Percentiles rank a stretch among this genome's conserved stretches.
Evolutionary conservation across 2,329 filamentous ascomycete species (phyloP).

Genomic region (Penicillium sp.): DNA sequence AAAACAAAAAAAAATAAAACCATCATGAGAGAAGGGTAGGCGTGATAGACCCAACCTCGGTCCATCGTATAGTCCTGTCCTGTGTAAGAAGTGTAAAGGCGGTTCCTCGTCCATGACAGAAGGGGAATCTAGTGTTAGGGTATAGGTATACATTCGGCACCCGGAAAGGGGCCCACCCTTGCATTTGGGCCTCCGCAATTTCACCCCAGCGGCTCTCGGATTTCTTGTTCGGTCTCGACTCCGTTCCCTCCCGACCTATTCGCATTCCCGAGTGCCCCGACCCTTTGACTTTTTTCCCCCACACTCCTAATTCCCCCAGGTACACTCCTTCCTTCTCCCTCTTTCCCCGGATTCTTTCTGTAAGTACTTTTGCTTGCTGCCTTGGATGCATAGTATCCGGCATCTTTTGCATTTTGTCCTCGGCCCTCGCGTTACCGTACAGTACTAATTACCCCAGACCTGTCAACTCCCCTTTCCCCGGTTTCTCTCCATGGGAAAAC

Average conservation of each 20-base stretch:
- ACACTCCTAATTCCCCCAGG: constrained; percentile 26
- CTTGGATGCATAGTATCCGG: neutral
- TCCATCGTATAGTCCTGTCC: neutral
- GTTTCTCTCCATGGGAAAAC: constrained; percentile 10
- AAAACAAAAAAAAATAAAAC: too few relatives aligned
- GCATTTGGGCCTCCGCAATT: constrained; percentile 23
- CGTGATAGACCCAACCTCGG: too few relatives aligned
- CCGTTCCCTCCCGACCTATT: constrained; percentile 24
- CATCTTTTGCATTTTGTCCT: neutral
- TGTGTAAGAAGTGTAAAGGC: too few relatives aligned
- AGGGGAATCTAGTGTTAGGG: too few relatives aligned
- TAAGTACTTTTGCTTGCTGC: neutral
- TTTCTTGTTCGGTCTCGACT: constrained; percentile 13
- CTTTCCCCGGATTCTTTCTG: neutral
- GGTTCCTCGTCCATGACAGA: too few relatives aligned
- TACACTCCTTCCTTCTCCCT: constrained; percentile 2
- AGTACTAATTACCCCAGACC: neutral
- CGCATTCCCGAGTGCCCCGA: constrained; percentile 31
- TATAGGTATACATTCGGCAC: constrained; percentile 4
- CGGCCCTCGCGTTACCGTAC: too few relatives aligned
- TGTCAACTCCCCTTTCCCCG: neutral
- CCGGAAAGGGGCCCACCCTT: constrained; percentile 7
- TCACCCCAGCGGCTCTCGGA: constrained; percentile 22
- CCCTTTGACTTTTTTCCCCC: constrained; percentile 31
- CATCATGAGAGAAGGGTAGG: too few relatives aligned